Evolutionary conservation across 1,139 yeast species (phyloP).

Genomic region (Arxiozyma heterogenica): DNA sequence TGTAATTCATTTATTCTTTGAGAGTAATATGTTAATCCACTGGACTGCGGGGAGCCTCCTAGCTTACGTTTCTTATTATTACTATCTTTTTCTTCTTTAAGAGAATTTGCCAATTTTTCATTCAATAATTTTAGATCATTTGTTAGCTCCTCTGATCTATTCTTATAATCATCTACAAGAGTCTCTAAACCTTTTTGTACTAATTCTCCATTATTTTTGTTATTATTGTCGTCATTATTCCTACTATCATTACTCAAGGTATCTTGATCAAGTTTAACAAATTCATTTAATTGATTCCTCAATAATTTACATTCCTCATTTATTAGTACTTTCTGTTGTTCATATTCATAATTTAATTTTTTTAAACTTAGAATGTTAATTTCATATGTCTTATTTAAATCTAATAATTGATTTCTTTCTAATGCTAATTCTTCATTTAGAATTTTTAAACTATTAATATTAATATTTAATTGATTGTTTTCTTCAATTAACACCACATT

Average conservation of each 20-base stretch:
- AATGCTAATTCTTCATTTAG: conserved; percentile 32
- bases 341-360: conserved; percentile 37
- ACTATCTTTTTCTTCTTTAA: conserved; percentile 19
- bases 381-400: conserved; percentile 24
- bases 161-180: conserved; percentile 51
- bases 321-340: conserved; percentile 47
- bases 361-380: conserved; percentile 32
- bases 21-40: conserved; percentile 26
- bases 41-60: conserved; percentile 13
- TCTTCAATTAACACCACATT: conserved; percentile 36
- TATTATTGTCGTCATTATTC: background rate
- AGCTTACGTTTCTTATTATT: conserved; percentile 27
- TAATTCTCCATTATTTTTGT: conserved; percentile 8
- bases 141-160: conserved; percentile 42
- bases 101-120: conserved; percentile 22
- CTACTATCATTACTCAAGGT: conserved; percentile 13
- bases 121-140: conserved; percentile 30
- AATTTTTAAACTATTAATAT: conserved; percentile 24
- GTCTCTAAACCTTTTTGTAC: conserved; percentile 33
- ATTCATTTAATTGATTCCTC: conserved; percentile 40
- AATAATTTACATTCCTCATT: conserved; percentile 54
- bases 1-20: conserved; percentile 35
- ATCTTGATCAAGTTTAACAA: conserved; percentile 12
- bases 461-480: conserved; percentile 28
- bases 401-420: conserved; percentile 32